Percentiles rank a stretch among this genome's conserved stretches.
Conservation (phyloP, 257 asterid genomes). For the Solanum pinnatisectum region DNA sequence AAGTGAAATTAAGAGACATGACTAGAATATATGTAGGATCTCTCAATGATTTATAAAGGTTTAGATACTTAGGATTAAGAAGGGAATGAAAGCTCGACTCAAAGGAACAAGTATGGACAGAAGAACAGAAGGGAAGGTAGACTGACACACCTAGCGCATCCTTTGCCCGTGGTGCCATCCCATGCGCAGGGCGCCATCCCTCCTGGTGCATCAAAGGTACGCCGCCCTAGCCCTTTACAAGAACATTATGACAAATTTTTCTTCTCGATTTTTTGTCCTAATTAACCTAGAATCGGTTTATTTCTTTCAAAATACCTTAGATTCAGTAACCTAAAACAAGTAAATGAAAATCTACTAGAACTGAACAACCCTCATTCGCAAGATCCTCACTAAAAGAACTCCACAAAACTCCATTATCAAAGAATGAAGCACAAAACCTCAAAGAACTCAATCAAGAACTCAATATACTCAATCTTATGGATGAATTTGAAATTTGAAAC, state of each 20-base stretch:
- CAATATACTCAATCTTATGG: neutral
- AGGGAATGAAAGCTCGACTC: too few species aligned
- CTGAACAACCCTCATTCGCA: neutral
- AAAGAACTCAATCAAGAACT: too few species aligned
- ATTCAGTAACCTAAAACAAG: neutral
- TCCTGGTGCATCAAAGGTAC: neutral
- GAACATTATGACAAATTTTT: neutral
- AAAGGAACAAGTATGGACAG: too few species aligned
- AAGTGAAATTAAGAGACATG: too few species aligned
- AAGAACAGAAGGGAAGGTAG: too few species aligned
- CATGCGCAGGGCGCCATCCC: accelerated
- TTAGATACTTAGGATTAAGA: too few species aligned
- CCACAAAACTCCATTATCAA: neutral
- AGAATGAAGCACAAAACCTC: neutral
- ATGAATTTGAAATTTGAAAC: too few species aligned
- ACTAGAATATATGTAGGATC: too few species aligned
- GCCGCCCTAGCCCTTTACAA: neutral
- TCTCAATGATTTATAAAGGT: too few species aligned
- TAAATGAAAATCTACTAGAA: too few species aligned
- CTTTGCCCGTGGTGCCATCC: neutral
- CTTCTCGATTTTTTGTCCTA: neutral
- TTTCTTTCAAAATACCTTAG: neutral
- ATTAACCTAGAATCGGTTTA: too few species aligned
- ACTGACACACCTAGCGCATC: neutral
- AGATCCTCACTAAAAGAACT: neutral